A percentile compares a stretch with the other conserved stretches of the same genome.
These are phyloP conservation scores for Croton laevigatus DNA, from an alignment of 441 rosid species.

Conservation along the genomic window DNA sequence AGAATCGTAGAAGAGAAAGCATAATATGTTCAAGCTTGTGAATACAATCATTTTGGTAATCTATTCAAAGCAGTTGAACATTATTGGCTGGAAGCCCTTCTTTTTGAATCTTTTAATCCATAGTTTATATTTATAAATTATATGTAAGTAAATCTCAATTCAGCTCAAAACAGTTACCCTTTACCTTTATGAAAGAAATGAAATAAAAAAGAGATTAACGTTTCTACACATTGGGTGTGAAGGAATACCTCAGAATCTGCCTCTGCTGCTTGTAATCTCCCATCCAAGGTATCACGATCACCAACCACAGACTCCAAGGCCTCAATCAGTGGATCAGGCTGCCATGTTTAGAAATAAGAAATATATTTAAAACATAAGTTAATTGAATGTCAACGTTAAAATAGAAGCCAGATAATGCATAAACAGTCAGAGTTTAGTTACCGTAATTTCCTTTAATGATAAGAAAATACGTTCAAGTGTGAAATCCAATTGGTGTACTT, in stretches of 20 bases:
- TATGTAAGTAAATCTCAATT: not conserved
- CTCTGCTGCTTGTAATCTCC: constrained; percentile 61
- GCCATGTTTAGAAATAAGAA: constrained; percentile 19
- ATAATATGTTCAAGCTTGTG: not conserved
- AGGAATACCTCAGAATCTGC: constrained; percentile 61
- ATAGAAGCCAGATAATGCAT: constrained; percentile 6
- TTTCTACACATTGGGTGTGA: constrained; percentile 4
- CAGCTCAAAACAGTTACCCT: not conserved
- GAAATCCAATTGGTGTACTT: constrained; percentile 86
- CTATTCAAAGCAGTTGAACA: not conserved
- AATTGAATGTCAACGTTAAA: not conserved
- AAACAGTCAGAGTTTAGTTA: constrained; percentile 26
- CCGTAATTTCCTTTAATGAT: constrained; percentile 82
- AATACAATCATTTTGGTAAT: not conserved
- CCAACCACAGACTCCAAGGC: constrained; percentile 76
- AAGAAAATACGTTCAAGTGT: constrained; percentile 79
- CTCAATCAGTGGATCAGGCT: constrained; percentile 88
- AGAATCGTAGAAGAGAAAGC: not conserved
- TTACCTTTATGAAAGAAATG: not conserved
- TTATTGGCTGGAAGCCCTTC: not conserved
- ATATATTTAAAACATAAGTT: constrained; percentile 6
- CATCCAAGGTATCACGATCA: constrained; percentile 53
- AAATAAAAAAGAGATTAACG: not conserved
- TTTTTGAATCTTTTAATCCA: not conserved
- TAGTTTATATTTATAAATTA: not conserved